phyloP scores from a whole-genome alignment of 495 filamentous ascomycete species.

The Chaetomium tenue region DNA sequence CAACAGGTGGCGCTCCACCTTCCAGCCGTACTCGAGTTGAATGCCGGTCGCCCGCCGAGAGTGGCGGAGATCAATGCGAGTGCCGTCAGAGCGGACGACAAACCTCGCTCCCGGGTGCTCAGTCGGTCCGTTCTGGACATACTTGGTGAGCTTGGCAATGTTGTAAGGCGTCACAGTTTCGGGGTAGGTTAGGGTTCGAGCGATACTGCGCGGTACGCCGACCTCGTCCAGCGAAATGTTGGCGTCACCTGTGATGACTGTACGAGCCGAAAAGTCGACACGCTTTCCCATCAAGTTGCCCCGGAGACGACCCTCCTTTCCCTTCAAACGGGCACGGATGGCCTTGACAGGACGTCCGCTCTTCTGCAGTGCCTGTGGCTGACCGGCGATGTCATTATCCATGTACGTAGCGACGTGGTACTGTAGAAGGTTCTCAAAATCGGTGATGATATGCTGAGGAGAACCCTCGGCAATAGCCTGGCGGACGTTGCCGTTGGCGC shows the following conservation, averaged over 20 bases:
- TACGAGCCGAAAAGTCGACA: constrained; percentile 99
- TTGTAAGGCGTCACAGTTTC: constrained; percentile 98
- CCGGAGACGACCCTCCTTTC: constrained; percentile 94
- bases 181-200: constrained; percentile 86
- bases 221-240: constrained; percentile 96
- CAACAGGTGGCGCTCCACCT: constrained; percentile 92
- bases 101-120: constrained; percentile 94
- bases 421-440: constrained; percentile 90
- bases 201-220: constrained; percentile 87
- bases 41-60: constrained; percentile 80
- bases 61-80: constrained; percentile 89
- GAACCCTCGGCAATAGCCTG: constrained; percentile 85
- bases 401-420: constrained; percentile 99
- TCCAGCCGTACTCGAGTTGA: constrained; percentile 91
- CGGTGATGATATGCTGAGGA: constrained; percentile 79
- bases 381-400: constrained; percentile 98
- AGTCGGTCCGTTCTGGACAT: constrained; percentile 90
- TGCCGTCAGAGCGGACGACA: constrained; percentile 86
- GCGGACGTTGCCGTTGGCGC: constrained; percentile 90
- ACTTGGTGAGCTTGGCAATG: constrained; percentile 81
- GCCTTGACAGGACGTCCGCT: constrained; percentile 94
- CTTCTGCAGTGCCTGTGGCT: constrained; percentile 94
- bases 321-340: constrained; percentile 93
- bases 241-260: constrained; percentile 97
- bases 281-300: constrained; percentile 99